A percentile compares a stretch with the other conserved stretches of the same genome.
Conservation (phyloP, 2,329 filamentous ascomycete genomes). For the Trichoderma sp. region DNA sequence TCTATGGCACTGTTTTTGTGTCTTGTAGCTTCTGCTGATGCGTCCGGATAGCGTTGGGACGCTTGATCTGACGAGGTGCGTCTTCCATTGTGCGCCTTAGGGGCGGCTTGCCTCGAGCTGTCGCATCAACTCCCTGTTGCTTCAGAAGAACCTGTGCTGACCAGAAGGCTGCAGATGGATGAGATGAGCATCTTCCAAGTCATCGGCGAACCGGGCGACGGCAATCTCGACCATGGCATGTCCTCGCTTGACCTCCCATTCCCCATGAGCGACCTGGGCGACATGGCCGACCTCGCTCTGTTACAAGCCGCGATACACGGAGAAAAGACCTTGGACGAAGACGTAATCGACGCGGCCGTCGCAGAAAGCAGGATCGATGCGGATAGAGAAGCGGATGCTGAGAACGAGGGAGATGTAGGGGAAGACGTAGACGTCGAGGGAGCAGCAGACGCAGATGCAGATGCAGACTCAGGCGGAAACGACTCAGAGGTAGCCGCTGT, state of each 20-base stretch:
- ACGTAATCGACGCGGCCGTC: neutral
- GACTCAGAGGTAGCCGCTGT: neutral
- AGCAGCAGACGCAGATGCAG: too few species aligned
- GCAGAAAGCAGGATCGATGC: neutral
- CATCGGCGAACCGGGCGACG: neutral
- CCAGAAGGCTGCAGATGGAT: slow-evolving; percentile 29
- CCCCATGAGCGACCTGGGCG: slow-evolving; percentile 9
- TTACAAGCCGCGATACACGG: neutral
- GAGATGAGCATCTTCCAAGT: slow-evolving; percentile 25
- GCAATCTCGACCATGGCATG: neutral
- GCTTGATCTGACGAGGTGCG: slow-evolving; percentile 1
- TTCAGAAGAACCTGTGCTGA: neutral
- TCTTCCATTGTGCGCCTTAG: neutral
- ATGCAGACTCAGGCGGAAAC: too few species aligned
- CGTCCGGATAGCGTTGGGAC: neutral
- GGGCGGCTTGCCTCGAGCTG: neutral
- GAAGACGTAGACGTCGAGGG: too few species aligned
- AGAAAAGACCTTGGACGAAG: neutral
- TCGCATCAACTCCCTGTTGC: neutral
- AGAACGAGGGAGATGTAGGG: too few species aligned
- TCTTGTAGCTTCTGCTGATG: neutral
- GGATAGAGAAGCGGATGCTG: neutral
- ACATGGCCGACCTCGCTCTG: neutral
- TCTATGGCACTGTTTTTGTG: slow-evolving; percentile 1
- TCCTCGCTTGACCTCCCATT: neutral